phyloP scores from a whole-genome alignment of 164 flowering plant species.

The Annona cherimola region DNA sequence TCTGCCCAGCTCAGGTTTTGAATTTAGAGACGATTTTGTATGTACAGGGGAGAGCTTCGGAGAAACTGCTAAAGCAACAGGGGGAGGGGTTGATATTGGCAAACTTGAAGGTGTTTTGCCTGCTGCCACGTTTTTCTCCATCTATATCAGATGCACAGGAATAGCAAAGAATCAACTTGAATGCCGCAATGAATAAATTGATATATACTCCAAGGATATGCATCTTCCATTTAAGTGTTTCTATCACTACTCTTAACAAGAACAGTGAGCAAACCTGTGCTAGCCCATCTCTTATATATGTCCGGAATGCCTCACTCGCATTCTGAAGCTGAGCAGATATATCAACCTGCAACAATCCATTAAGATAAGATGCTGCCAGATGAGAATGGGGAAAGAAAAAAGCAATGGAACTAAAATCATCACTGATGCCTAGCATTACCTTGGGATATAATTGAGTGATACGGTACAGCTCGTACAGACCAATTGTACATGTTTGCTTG shows the following conservation, averaged over 20 bases:
- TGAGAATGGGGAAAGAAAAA: neutral
- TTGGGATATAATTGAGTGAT: conserved; percentile 92
- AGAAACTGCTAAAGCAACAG: conserved; percentile 51
- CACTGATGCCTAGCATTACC: conserved; percentile 31
- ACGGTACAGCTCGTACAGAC: conserved; percentile 84
- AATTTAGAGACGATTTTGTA: conserved; percentile 50
- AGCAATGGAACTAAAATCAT: neutral
- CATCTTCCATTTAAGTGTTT: neutral
- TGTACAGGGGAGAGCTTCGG: conserved; percentile 83
- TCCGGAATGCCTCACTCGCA: conserved; percentile 98
- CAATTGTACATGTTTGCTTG: conserved; percentile 94
- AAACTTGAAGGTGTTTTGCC: conserved; percentile 91
- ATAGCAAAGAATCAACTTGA: neutral
- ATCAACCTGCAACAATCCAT: conserved; percentile 59
- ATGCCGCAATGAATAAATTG: neutral
- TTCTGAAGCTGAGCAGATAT: conserved; percentile 98
- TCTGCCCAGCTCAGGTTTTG: conserved; percentile 52
- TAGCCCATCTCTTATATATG: conserved; percentile 95
- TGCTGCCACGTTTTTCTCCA: conserved; percentile 97
- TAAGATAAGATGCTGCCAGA: neutral
- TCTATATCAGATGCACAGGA: conserved; percentile 35
- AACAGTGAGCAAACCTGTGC: conserved; percentile 55
- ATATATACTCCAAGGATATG: neutral
- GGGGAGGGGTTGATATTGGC: conserved; percentile 93
- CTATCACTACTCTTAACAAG: too few species aligned